A percentile compares a stretch with the other conserved stretches of the same genome.
These are phyloP conservation scores for Blepharisma stoltei DNA, from an alignment of 73 alveolate genomes.

Conservation along the genomic window DNA sequence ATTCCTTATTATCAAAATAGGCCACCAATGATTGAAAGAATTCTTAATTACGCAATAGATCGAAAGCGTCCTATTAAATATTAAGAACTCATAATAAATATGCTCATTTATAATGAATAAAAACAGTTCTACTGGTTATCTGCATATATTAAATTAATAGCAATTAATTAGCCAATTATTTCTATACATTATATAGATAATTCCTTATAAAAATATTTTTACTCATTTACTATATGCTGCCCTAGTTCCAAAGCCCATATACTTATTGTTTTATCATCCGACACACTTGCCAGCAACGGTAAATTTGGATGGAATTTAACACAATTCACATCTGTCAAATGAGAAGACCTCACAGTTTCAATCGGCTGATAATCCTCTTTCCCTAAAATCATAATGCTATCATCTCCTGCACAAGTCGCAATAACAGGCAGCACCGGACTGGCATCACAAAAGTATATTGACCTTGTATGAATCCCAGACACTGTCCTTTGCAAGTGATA, in stretches of 20 bases:
- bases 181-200: too few species aligned
- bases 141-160: too few species aligned
- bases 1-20: background rate
- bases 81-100: too few species aligned
- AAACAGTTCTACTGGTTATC: too few species aligned
- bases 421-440: constrained; percentile 56
- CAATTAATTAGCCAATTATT: too few species aligned
- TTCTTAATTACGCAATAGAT: too few species aligned
- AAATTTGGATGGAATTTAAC: constrained; percentile 56
- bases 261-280: constrained; percentile 58
- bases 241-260: background rate
- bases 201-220: too few species aligned
- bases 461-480: constrained; percentile 68
- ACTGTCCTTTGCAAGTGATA: constrained; percentile 44
- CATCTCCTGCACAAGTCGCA: constrained; percentile 71
- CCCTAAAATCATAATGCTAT: constrained; percentile 65
- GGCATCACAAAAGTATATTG: constrained; percentile 82
- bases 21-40: background rate
- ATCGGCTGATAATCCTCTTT: constrained; percentile 48
- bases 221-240: too few species aligned
- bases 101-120: too few species aligned
- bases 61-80: too few species aligned
- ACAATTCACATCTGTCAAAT: constrained; percentile 78
- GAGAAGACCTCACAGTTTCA: constrained; percentile 51
- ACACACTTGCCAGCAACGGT: constrained; percentile 49